A percentile compares a stretch with the other conserved stretches of the same genome.
Conservation (phyloP, 352 stramenopile genomes). For the Thraustotheca clavata region DNA sequence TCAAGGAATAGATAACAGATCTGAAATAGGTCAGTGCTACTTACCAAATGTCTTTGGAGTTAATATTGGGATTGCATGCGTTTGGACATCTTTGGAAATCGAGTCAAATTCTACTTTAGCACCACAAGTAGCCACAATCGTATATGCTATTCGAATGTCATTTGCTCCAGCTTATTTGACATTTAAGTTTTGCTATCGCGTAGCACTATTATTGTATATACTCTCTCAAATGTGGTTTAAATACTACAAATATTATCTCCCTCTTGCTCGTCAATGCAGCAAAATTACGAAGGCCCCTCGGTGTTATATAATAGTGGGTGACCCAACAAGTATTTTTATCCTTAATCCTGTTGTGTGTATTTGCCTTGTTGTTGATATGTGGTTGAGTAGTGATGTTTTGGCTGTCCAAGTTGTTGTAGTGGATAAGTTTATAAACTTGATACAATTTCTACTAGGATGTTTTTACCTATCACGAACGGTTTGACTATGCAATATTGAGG, state of each 20-base stretch:
- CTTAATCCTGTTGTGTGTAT: conserved; percentile 79
- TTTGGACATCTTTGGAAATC: neutral
- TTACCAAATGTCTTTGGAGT: neutral
- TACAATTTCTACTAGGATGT: neutral
- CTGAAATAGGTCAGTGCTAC: too few relatives aligned
- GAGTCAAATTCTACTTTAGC: neutral
- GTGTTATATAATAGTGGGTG: neutral
- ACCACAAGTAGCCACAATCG: neutral
- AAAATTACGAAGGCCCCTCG: neutral
- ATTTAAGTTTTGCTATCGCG: neutral
- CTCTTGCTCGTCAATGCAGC: neutral
- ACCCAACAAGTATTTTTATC: conserved; percentile 52
- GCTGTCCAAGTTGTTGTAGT: neutral
- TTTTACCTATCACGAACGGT: neutral
- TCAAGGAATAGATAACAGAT: too few relatives aligned
- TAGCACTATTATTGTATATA: neutral
- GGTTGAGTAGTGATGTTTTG: neutral
- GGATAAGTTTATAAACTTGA: neutral
- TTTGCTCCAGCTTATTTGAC: neutral
- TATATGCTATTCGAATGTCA: neutral
- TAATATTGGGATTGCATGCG: neutral
- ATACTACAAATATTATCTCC: neutral
- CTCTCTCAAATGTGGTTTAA: neutral
- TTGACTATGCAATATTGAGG: neutral
- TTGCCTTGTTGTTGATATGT: conserved; percentile 34